Percentiles rank a stretch among this genome's conserved stretches.
Evolutionary conservation across 108 stramenopile species (phyloP).

Genomic region (Pseudonitzschia multistriata): DNA sequence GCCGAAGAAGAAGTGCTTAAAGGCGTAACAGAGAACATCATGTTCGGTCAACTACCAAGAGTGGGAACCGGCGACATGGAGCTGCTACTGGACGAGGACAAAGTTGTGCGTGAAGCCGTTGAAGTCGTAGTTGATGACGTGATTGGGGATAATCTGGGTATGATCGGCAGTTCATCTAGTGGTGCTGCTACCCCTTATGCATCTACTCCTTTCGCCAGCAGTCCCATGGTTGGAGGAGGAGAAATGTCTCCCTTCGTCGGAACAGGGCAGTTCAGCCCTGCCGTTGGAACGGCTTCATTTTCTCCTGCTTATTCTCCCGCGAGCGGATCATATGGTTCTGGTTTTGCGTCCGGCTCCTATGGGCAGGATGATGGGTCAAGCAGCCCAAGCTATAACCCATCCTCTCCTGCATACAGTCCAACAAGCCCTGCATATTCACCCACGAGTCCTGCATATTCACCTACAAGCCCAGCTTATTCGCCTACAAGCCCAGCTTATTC

Average conservation of each 20-base stretch:
- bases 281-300: slow-evolving; percentile 71
- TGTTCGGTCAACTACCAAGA: slow-evolving; percentile 95
- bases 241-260: slow-evolving; percentile 73
- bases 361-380: slow-evolving; percentile 44
- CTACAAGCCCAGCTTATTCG: slow-evolving; percentile 75
- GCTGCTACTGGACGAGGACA: slow-evolving; percentile 91
- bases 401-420: slow-evolving; percentile 78
- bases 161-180: slow-evolving; percentile 36
- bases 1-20: slow-evolving; percentile 92
- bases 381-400: slow-evolving; percentile 38
- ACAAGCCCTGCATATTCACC: slow-evolving; percentile 70
- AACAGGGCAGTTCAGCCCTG: slow-evolving; percentile 78
- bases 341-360: slow-evolving; percentile 77
- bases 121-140: slow-evolving; percentile 87
- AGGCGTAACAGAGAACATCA: slow-evolving; percentile 97
- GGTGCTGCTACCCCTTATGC: slow-evolving; percentile 74
- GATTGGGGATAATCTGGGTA: slow-evolving; percentile 58
- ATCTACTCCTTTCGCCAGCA: slow-evolving; percentile 68
- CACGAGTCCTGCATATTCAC: slow-evolving; percentile 86
- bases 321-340: slow-evolving; percentile 61
- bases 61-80: slow-evolving; percentile 96
- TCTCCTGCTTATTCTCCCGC: slow-evolving; percentile 79
- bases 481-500: slow-evolving; percentile 82
- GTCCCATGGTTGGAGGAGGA: slow-evolving; percentile 62
- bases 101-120: slow-evolving; percentile 88